phyloP scores from a whole-genome alignment of 164 flowering plant species.

The Euptelea pleiosperma region DNA sequence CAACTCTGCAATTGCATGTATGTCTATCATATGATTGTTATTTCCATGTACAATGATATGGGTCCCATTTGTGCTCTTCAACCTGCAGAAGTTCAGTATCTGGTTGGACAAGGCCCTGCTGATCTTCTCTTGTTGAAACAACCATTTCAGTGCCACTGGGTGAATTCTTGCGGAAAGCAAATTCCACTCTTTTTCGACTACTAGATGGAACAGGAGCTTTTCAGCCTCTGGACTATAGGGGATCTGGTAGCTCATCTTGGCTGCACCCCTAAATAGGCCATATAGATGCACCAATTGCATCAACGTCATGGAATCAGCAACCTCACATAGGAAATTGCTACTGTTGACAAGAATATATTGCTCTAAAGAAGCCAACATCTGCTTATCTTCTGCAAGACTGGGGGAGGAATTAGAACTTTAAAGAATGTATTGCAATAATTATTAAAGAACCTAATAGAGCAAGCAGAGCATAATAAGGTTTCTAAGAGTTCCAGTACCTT shows the following conservation, averaged over 20 bases:
- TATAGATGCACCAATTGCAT: slow-evolving; percentile 58
- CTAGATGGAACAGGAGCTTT: slow-evolving; percentile 55
- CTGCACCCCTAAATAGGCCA: slow-evolving; percentile 57
- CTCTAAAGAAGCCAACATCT: slow-evolving; percentile 78
- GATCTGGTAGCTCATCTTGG: slow-evolving; percentile 46
- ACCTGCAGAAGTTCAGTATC: slow-evolving; percentile 56
- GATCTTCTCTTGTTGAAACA: slow-evolving; percentile 83
- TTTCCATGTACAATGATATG: slow-evolving; percentile 22
- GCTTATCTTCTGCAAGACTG: slow-evolving; percentile 87
- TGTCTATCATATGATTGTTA: slow-evolving; percentile 21
- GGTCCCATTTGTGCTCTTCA: slow-evolving; percentile 20
- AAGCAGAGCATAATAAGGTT: slow-evolving; percentile 9
- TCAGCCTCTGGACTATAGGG: slow-evolving; percentile 82
- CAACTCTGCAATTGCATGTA: slow-evolving; percentile 48
- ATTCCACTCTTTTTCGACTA: slow-evolving; percentile 65
- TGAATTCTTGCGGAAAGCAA: slow-evolving; percentile 51
- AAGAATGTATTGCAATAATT: not conserved
- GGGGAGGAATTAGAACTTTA: slow-evolving; percentile 6
- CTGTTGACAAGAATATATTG: slow-evolving; percentile 74
- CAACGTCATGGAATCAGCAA: slow-evolving; percentile 27
- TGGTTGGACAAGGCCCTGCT: slow-evolving; percentile 48
- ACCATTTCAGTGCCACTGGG: slow-evolving; percentile 62
- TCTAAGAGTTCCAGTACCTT: slow-evolving; percentile 41
- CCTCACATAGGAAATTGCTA: slow-evolving; percentile 27
- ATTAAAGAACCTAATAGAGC: not conserved